Conservation (phyloP, 108 stramenopile genomes). For the Cyclotella atomus region DNA sequence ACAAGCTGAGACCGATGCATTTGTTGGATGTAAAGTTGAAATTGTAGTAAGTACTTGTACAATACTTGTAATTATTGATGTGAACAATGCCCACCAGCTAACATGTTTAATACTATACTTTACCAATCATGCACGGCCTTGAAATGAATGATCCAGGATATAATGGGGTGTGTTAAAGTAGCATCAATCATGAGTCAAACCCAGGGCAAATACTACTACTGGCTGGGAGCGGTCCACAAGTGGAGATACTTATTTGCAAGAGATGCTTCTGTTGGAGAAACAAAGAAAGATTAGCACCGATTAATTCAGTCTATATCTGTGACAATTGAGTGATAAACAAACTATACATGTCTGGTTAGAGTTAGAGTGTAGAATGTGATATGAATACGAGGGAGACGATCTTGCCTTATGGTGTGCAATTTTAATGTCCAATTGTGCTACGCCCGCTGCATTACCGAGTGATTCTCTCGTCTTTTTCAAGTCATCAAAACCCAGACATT, state of each 20-base stretch:
- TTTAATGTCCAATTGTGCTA: too few relatives aligned
- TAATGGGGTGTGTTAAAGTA: slow-evolving; percentile 28
- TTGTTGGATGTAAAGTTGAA: slow-evolving; percentile 23
- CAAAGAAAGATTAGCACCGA: not conserved
- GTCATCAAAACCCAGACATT: too few relatives aligned
- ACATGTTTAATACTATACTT: not conserved
- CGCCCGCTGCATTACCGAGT: too few relatives aligned
- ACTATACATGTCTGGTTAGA: too few relatives aligned
- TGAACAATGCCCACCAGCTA: not conserved
- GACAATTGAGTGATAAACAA: too few relatives aligned
- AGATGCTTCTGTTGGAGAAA: slow-evolving; percentile 11
- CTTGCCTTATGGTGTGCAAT: too few relatives aligned
- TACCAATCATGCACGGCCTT: slow-evolving; percentile 1
- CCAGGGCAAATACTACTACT: slow-evolving; percentile 24
- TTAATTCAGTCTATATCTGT: too few relatives aligned
- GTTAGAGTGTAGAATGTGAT: too few relatives aligned
- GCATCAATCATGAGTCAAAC: slow-evolving; percentile 16
- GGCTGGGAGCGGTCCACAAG: slow-evolving; percentile 31
- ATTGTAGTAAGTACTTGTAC: slow-evolving; percentile 18
- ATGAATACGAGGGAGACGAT: too few relatives aligned
- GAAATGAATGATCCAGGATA: too few relatives aligned
- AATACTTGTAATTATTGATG: not conserved
- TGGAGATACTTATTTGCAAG: slow-evolving; percentile 27
- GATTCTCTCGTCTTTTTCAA: too few relatives aligned
- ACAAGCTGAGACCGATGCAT: slow-evolving; percentile 31